A percentile compares a stretch with the other conserved stretches of the same genome.
Conservation (phyloP, 495 filamentous ascomycete genomes). For the Sphaerosporella brunnea region DNA sequence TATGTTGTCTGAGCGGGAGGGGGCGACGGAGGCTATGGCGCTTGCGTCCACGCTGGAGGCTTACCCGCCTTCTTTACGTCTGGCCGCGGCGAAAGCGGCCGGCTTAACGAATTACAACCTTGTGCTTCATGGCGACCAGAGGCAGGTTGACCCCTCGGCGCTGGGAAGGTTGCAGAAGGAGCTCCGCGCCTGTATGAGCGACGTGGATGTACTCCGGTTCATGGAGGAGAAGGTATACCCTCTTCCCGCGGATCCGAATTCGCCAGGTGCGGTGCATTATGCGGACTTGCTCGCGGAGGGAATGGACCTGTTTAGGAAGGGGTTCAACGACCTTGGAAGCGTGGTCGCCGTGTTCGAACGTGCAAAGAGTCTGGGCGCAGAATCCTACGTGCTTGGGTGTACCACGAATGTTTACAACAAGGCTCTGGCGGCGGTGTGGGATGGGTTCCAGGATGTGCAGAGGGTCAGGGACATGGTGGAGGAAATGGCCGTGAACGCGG, state of each 20-base stretch:
- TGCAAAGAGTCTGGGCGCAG: slow-evolving; percentile 38
- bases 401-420: slow-evolving; percentile 45
- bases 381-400: slow-evolving; percentile 41
- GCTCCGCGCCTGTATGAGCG: slow-evolving; percentile 13
- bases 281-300: slow-evolving; percentile 19
- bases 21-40: not conserved
- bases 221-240: slow-evolving; percentile 10
- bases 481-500: slow-evolving; percentile 46
- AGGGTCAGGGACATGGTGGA: slow-evolving; percentile 36
- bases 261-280: slow-evolving; percentile 7
- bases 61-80: slow-evolving; percentile 9
- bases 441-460: slow-evolving; percentile 34
- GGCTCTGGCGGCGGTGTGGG: slow-evolving; percentile 39
- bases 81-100: slow-evolving; percentile 6
- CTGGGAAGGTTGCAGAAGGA: not conserved
- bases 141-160: not conserved
- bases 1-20: not conserved
- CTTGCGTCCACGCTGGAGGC: not conserved
- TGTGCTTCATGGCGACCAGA: not conserved
- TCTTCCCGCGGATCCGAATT: not conserved
- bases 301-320: slow-evolving; percentile 11
- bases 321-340: slow-evolving; percentile 17
- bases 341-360: slow-evolving; percentile 19
- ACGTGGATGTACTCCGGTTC: slow-evolving; percentile 11
- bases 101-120: slow-evolving; percentile 5